Percentiles rank a stretch among this genome's conserved stretches.
These are phyloP conservation scores for Kregervanrija delftensis DNA, from an alignment of 805 yeast genomes.

Conservation along the genomic window DNA sequence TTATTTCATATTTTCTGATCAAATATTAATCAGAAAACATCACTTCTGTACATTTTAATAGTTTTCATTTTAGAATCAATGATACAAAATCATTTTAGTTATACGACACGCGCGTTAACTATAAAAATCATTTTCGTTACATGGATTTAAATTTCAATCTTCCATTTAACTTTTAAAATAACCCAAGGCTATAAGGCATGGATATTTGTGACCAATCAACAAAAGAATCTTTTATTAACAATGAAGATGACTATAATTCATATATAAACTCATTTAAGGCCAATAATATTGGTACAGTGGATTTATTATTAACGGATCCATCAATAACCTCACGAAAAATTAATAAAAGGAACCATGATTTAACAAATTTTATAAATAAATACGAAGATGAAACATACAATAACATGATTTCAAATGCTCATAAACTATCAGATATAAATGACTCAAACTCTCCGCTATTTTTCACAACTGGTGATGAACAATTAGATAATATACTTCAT, in stretches of 20 bases:
- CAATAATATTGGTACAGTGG: slow-evolving; percentile 31
- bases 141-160: no score
- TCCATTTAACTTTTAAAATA: no score
- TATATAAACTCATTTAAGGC: slow-evolving; percentile 23
- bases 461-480: slow-evolving; percentile 48
- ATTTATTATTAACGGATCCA: slow-evolving; percentile 33
- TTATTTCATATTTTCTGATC: no score
- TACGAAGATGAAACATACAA: slow-evolving; percentile 8
- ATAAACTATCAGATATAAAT: neutral
- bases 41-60: no score
- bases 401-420: neutral
- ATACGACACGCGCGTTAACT: no score
- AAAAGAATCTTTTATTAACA: slow-evolving; percentile 1
- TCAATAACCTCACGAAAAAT: slow-evolving; percentile 27
- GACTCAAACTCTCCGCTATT: neutral
- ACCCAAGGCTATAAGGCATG: slow-evolving; percentile 1
- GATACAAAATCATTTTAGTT: no score
- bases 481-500: slow-evolving; percentile 41
- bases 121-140: no score
- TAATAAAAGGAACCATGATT: slow-evolving; percentile 28
- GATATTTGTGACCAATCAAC: slow-evolving; percentile 5
- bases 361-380: slow-evolving; percentile 13
- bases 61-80: no score
- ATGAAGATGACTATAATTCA: slow-evolving; percentile 24
- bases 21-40: no score